phyloP scores from a whole-genome alignment of 2,329 filamentous ascomycete genomes.

The Fusarium pseudograminearum region DNA sequence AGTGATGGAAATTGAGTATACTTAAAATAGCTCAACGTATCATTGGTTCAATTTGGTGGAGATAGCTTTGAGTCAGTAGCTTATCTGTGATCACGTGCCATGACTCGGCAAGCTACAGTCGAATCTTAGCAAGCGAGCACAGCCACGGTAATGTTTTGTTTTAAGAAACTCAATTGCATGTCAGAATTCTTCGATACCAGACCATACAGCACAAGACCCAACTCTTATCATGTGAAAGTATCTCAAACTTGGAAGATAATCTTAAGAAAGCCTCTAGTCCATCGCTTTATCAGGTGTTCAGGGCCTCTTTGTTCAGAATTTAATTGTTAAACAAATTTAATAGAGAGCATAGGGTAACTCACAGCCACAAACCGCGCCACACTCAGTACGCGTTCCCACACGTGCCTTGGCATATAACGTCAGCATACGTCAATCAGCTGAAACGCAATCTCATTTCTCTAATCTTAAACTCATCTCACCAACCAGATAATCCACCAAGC shows the following conservation, averaged over 20 bases:
- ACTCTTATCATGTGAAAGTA: too few relatives aligned
- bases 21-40: background rate
- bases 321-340: too few relatives aligned
- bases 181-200: background rate
- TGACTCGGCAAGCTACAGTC: background rate
- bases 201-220: background rate
- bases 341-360: background rate
- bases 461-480: background rate
- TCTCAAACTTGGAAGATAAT: too few relatives aligned
- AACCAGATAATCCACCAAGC: background rate
- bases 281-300: too few relatives aligned
- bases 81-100: background rate
- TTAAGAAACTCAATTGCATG: rapidly evolving
- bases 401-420: constrained; percentile 15
- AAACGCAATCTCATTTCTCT: background rate
- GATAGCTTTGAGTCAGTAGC: background rate
- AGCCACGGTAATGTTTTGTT: too few relatives aligned
- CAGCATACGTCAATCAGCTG: constrained; percentile 19
- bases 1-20: background rate
- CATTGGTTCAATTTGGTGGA: background rate
- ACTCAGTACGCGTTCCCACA: background rate
- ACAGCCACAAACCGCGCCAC: constrained; percentile 10
- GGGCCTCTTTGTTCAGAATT: too few relatives aligned
- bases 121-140: background rate
- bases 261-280: too few relatives aligned